Evolutionary conservation across 352 stramenopile species (phyloP), one percentile per base, ranked within the genome.

Genomic region (Phytophthora vignae): DNA sequence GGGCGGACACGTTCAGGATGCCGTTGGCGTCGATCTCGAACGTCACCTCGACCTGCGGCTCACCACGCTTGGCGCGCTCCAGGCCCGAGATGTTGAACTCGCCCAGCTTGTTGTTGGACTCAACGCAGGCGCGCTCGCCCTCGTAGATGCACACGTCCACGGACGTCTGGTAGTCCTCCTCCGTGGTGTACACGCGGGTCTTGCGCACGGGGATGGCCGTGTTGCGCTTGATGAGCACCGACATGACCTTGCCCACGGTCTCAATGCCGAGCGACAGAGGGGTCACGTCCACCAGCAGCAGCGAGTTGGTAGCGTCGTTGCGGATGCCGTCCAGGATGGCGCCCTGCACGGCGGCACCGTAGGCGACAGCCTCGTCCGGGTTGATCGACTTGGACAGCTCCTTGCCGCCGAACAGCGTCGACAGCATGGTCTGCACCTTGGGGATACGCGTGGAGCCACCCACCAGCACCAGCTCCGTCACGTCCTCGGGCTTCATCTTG

Each of bases 1-100:
- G 77, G 38, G 93, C 93, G 52, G 83, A 91, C 33, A 98, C 94
- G 77, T 95, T 93, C 36, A 98, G 75, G 70, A 98, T 98, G 53
- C 94, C 94, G 68, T 98, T 98, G 3, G 93, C 92, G 72, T 98
- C 94, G 33, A 98, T 89, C 60, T 93, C 82, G 70, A 98, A 98
- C 55, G 90, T 96, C 44, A 96, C 88, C 67, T 97, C 90, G 15
- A 97, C 87, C 79, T 98, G 95, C 17, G 93, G 91, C 78, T 97
- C 91, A 33, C 93, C 92, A 36, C 89, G 90, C 67, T 93, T 92
- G 48, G 90, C 91, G 56, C 88, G 86, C 77, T 97, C 81, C 14
- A 98, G 74, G 63, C 93, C 93, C 3, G 80, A 92, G 67, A 98
- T 97, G 69, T 91, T 94, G 72, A 98, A 98, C 59, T 95, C 87